A percentile compares a stretch with the other conserved stretches of the same genome.
These are phyloP conservation scores for Acanthamoeba castellanii DNA, from an alignment of 208 protist species.

Conservation along the genomic window DNA sequence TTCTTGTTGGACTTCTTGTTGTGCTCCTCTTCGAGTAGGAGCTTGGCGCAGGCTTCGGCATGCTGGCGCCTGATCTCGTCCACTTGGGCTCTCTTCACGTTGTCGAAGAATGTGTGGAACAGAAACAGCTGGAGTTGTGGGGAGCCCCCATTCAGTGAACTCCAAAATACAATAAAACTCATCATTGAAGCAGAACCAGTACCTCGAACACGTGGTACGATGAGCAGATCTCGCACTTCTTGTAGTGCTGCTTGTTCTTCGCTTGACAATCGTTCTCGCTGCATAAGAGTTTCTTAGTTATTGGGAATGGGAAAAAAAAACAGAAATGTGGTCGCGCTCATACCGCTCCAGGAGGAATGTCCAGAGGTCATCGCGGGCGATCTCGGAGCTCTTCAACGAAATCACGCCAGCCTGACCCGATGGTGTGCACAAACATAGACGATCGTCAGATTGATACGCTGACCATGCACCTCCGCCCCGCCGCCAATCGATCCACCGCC, in stretches of 20 bases:
- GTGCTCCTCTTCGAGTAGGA: not conserved
- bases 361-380: not conserved
- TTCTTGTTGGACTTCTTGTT: constrained; percentile 16
- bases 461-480: not conserved
- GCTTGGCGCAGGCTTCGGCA: not conserved
- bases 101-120: constrained; percentile 23
- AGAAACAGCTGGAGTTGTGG: constrained; percentile 57
- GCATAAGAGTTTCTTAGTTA: not conserved
- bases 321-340: too few species aligned
- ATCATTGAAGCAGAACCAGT: not conserved
- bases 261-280: not conserved
- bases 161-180: too few species aligned
- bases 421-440: too few species aligned
- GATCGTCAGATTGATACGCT: too few species aligned
- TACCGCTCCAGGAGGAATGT: not conserved
- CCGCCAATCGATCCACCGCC: not conserved
- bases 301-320: too few species aligned
- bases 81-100: not conserved
- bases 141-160: too few species aligned
- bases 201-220: constrained; percentile 72
- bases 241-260: constrained; percentile 61
- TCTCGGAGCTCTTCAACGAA: not conserved
- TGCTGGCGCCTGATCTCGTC: constrained; percentile 10
- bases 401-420: not conserved
- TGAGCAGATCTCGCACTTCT: constrained; percentile 8